These are phyloP conservation scores for Epichloe uncinata DNA, from an alignment of 2,329 filamentous ascomycete genomes.

Conservation along the genomic window DNA sequence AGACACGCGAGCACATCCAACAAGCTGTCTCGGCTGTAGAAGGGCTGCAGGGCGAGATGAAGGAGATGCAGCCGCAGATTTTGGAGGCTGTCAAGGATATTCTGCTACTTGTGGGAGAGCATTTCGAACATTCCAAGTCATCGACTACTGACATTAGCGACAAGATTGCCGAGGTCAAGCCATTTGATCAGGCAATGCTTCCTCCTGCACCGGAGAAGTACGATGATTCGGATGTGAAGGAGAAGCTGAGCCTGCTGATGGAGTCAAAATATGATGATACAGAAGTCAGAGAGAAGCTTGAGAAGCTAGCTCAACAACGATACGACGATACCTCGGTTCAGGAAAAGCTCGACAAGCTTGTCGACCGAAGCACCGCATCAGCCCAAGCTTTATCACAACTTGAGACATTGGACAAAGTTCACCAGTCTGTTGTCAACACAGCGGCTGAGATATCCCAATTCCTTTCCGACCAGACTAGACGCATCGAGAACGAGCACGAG, in stretches of 20 bases:
- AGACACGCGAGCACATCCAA: slow-evolving; percentile 69
- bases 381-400: slow-evolving; percentile 62
- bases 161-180: slow-evolving; percentile 48
- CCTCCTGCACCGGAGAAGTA: slow-evolving; percentile 42
- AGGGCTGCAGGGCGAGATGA: slow-evolving; percentile 63
- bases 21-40: slow-evolving; percentile 62
- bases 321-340: slow-evolving; percentile 19
- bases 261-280: slow-evolving; percentile 42
- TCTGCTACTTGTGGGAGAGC: slow-evolving; percentile 66
- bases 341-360: slow-evolving; percentile 31
- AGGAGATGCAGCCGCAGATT: slow-evolving; percentile 79
- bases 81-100: slow-evolving; percentile 77
- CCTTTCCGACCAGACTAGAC: slow-evolving; percentile 60
- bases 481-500: slow-evolving; percentile 65
- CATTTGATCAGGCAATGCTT: slow-evolving; percentile 44
- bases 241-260: slow-evolving; percentile 21
- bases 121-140: slow-evolving; percentile 76
- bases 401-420: slow-evolving; percentile 75
- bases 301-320: slow-evolving; percentile 22
- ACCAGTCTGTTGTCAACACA: slow-evolving; percentile 72
- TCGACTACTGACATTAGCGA: slow-evolving; percentile 42
- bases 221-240: slow-evolving; percentile 19
- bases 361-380: slow-evolving; percentile 52
- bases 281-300: slow-evolving; percentile 35
- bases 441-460: slow-evolving; percentile 77